These are phyloP conservation scores for Cystobasidiaceae sp. DNA, from an alignment of 1,284 basidiomycete genomes.

Conservation along the genomic window DNA sequence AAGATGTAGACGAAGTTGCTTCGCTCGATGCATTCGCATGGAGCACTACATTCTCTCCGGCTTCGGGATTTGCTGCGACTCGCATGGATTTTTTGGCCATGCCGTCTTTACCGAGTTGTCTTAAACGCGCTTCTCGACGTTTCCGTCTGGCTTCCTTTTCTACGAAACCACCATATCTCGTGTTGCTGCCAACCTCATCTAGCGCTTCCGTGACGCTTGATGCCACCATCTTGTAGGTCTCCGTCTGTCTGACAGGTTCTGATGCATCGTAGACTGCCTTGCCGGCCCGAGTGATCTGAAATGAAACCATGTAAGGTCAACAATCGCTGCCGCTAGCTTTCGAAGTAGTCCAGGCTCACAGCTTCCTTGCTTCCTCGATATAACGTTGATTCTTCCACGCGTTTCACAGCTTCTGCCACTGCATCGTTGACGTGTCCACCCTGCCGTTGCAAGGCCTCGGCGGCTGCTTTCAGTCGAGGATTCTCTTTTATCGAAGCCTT, in stretches of 20 bases:
- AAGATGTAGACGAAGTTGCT: constrained; percentile 45
- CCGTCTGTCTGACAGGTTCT: constrained; percentile 89
- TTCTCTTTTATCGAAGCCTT: constrained; percentile 95
- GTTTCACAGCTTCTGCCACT: constrained; percentile 77
- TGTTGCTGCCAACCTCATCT: constrained; percentile 82
- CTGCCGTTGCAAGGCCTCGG: constrained; percentile 78
- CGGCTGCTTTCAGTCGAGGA: constrained; percentile 80
- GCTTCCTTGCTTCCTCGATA: constrained; percentile 62
- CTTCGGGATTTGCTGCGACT: constrained; percentile 68
- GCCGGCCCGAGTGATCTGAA: constrained; percentile 22
- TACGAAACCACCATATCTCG: constrained; percentile 85
- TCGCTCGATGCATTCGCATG: constrained; percentile 64
- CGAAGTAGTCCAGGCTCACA: constrained; percentile 23
- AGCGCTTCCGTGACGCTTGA: constrained; percentile 86
- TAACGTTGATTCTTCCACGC: constrained; percentile 89
- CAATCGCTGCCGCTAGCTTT: neutral
- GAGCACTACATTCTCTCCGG: constrained; percentile 73
- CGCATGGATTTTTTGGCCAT: constrained; percentile 48
- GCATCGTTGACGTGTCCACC: constrained; percentile 93
- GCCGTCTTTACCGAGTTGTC: constrained; percentile 69
- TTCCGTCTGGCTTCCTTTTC: constrained; percentile 79
- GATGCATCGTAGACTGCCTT: constrained; percentile 71
- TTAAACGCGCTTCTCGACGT: constrained; percentile 66
- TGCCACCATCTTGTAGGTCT: constrained; percentile 85
- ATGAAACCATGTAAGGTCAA: neutral